phyloP scores from a whole-genome alignment of 1,284 basidiomycete genomes.

The Heliocybe sulcata region DNA sequence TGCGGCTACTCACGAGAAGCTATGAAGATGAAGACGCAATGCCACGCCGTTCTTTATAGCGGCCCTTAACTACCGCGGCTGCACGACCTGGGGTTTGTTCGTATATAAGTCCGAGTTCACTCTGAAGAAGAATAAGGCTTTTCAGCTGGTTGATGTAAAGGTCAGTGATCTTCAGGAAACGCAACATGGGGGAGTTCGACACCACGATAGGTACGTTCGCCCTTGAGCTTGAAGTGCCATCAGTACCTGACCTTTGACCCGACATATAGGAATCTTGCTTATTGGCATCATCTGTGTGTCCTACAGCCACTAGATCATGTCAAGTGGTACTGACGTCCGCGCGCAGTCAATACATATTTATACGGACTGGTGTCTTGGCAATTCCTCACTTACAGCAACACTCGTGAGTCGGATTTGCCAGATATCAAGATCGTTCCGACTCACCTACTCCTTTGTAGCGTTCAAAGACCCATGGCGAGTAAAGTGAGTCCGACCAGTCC shows the following conservation, averaged over 20 bases:
- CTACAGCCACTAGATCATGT: not conserved
- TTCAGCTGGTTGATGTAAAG: not conserved
- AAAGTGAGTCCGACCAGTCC: constrained; percentile 18
- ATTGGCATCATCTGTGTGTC: not conserved
- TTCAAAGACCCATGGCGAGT: constrained; percentile 37
- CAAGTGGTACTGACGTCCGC: not conserved
- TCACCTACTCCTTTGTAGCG: constrained; percentile 27
- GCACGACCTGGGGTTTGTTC: no score
- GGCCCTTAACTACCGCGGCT: no score
- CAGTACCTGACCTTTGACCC: no score
- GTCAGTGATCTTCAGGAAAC: not conserved
- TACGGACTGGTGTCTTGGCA: constrained; percentile 44
- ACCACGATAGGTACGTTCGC: not conserved
- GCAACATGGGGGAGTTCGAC: not conserved
- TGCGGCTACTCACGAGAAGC: no score
- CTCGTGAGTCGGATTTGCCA: constrained; percentile 23
- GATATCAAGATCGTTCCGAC: no score
- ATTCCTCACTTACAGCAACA: constrained; percentile 34
- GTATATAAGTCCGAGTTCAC: no score
- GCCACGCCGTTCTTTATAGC: no score
- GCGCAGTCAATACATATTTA: constrained; percentile 41
- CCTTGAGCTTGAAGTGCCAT: not conserved
- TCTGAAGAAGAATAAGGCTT: no score
- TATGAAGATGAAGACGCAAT: no score
- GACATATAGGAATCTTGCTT: not conserved